A percentile compares a stretch with the other conserved stretches of the same genome.
Evolutionary conservation across 495 filamentous ascomycete species (phyloP).

Genomic region (Lindgomyces ingoldianus): DNA sequence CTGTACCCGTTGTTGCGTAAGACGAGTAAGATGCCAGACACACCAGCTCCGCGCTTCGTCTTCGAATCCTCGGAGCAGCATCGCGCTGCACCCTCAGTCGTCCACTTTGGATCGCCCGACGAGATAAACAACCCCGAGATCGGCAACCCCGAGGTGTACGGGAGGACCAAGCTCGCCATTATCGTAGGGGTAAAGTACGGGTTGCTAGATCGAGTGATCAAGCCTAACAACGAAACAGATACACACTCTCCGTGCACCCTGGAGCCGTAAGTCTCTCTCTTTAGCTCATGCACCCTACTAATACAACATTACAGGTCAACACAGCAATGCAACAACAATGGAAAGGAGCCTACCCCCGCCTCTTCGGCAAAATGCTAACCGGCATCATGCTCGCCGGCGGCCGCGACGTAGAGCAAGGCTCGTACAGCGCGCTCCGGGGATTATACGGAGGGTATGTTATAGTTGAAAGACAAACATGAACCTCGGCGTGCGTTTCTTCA

Average conservation of each 20-base stretch:
- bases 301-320: conserved; percentile 40
- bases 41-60: conserved; percentile 40
- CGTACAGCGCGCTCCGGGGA: conserved; percentile 47
- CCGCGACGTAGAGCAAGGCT: conserved; percentile 48
- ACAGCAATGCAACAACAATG: conserved; percentile 53
- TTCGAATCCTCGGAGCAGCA: conserved; percentile 19
- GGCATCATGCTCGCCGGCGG: conserved; percentile 42
- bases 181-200: conserved; percentile 47
- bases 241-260: conserved; percentile 49
- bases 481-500: background rate
- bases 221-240: conserved; percentile 48
- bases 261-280: conserved; percentile 44
- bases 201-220: conserved; percentile 46
- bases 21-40: conserved; percentile 41
- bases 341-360: conserved; percentile 52
- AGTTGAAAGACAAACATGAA: background rate
- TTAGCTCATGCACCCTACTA: background rate
- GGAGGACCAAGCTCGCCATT: conserved; percentile 22
- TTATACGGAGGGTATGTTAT: background rate
- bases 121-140: conserved; percentile 32
- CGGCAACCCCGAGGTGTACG: conserved; percentile 15
- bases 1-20: conserved; percentile 50
- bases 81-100: conserved; percentile 14
- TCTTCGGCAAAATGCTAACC: conserved; percentile 47
- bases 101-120: conserved; percentile 17